Conservation (phyloP, 768 basidiomycete genomes). For the Calocera viscosa region DNA sequence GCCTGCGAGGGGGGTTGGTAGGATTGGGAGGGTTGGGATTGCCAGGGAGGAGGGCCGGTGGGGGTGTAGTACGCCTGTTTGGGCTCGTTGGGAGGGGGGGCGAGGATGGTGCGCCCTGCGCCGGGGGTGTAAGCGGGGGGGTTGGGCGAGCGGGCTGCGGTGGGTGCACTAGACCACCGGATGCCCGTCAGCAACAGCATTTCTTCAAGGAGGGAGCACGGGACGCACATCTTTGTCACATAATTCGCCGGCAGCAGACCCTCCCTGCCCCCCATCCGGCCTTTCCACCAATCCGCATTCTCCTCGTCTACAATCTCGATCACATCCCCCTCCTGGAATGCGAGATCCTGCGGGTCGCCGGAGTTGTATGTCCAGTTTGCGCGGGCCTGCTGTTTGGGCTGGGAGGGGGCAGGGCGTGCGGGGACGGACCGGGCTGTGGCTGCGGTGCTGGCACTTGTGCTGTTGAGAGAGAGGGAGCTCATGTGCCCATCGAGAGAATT, state of each 20-base stretch:
- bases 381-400: not conserved
- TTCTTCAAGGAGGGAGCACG: not conserved
- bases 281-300: slow-evolving; percentile 32
- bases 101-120: slow-evolving; percentile 13
- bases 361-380: slow-evolving; percentile 4
- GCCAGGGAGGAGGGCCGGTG: slow-evolving; percentile 7
- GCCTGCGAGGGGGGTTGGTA: too few species aligned
- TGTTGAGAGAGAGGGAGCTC: not conserved
- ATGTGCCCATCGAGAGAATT: not conserved
- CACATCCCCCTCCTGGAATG: slow-evolving; percentile 27
- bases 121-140: not conserved
- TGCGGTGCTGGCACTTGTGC: not conserved
- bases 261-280: slow-evolving; percentile 14
- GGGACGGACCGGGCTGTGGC: not conserved
- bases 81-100: not conserved
- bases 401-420: not conserved
- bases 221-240: not conserved
- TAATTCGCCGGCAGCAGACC: not conserved
- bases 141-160: not conserved
- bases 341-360: slow-evolving; percentile 22
- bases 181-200: slow-evolving; percentile 16
- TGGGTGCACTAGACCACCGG: not conserved
- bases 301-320: slow-evolving; percentile 28
- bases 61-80: not conserved
- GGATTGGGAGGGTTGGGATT: too few species aligned